Conservation (phyloP, 345 rosid genomes). For the Anastatica hierochuntica region DNA sequence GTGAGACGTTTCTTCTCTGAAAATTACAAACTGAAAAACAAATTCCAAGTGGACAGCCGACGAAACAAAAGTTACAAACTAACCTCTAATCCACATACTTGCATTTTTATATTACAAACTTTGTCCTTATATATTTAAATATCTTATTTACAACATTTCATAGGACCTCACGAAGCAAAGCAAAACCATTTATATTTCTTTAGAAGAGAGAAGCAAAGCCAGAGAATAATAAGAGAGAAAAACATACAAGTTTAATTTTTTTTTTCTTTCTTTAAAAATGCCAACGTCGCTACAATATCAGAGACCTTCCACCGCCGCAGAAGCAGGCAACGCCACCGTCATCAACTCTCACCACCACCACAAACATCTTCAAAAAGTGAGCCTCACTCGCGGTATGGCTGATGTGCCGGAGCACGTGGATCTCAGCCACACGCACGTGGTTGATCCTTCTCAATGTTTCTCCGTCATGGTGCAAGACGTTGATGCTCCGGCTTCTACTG, state of each 20-base stretch:
- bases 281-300: conserved; percentile 54
- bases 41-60: not conserved
- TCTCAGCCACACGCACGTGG: conserved; percentile 35
- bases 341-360: conserved; percentile 8
- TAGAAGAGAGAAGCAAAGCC: not conserved
- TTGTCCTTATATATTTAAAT: not conserved
- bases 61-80: too few relatives aligned
- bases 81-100: not conserved
- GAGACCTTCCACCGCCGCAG: conserved; percentile 22
- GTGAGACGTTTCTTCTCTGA: not conserved
- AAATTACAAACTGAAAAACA: not conserved
- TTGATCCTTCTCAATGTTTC: conserved; percentile 56
- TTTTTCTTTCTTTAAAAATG: conserved; percentile 33
- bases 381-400: conserved; percentile 23
- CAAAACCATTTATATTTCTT: not conserved
- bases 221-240: not conserved
- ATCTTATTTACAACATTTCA: not conserved
- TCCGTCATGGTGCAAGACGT: conserved; percentile 50
- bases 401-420: conserved; percentile 45
- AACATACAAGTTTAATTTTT: too few relatives aligned
- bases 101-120: not conserved
- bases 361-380: conserved; percentile 28
- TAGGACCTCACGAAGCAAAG: conserved; percentile 7
- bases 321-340: conserved; percentile 10
- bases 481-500: conserved; percentile 51